Conservation (phyloP, 208 protist genomes). For the Crithidia expoeki region DNA sequence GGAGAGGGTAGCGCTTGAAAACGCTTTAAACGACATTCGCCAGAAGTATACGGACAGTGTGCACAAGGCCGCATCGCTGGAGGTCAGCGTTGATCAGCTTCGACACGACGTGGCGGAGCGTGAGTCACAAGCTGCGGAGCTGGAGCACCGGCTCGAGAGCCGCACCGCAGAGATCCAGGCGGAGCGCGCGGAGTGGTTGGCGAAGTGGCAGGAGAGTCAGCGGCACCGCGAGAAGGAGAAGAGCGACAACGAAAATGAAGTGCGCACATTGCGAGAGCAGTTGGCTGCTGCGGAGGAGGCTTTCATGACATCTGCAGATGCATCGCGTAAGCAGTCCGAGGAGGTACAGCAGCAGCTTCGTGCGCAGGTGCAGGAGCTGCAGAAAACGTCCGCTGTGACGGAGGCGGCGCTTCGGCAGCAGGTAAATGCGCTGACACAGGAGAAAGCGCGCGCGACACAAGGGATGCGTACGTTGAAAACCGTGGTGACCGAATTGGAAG, state of each 20-base stretch:
- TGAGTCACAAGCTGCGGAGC: conserved; percentile 9
- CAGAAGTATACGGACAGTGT: background rate
- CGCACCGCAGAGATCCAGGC: conserved; percentile 29
- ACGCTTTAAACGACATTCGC: background rate
- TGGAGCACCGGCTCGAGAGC: conserved; percentile 20
- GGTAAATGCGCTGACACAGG: conserved; percentile 11
- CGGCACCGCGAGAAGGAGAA: conserved; percentile 29
- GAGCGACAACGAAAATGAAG: conserved; percentile 5
- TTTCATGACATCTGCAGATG: background rate
- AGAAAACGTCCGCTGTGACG: background rate
- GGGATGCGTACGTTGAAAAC: conserved; percentile 9
- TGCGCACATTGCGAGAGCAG: conserved; percentile 4
- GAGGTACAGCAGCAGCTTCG: conserved; percentile 24
- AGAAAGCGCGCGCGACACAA: conserved; percentile 15
- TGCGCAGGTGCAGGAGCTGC: conserved; percentile 28
- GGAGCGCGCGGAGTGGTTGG: conserved; percentile 32
- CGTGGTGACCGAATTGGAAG: conserved; percentile 19
- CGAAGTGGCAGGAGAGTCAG: conserved; percentile 31
- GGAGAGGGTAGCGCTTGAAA: background rate
- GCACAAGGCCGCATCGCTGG: background rate
- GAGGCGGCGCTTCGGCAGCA: conserved; percentile 27
- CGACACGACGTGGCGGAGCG: conserved; percentile 8
- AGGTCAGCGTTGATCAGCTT: conserved; percentile 4
- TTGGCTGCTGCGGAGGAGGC: conserved; percentile 17
- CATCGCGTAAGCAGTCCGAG: background rate